Conservation (phyloP, 345 rosid genomes). For the Schrenkiella parvula region DNA sequence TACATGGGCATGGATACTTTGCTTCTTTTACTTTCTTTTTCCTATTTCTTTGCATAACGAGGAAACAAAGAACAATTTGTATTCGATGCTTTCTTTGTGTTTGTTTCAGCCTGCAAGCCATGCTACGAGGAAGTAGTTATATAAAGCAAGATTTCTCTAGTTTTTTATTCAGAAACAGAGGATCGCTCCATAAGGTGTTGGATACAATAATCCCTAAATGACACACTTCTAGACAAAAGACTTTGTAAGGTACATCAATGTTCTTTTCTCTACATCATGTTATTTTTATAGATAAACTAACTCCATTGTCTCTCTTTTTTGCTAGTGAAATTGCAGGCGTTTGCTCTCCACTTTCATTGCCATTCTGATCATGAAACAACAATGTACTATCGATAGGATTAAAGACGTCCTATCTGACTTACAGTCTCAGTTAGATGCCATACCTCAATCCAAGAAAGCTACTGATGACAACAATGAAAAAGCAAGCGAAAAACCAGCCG, state of each 20-base stretch:
- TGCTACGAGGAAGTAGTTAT: background rate
- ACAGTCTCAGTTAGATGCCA: background rate
- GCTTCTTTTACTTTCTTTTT: background rate
- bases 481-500: background rate
- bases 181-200: slow-evolving; percentile 3
- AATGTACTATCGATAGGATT: background rate
- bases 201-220: background rate
- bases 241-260: slow-evolving; percentile 11
- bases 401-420: background rate
- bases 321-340: background rate
- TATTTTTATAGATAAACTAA: background rate
- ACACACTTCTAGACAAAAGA: background rate
- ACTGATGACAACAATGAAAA: background rate
- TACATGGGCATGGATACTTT: slow-evolving; percentile 24
- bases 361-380: slow-evolving; percentile 2
- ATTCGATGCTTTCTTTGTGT: background rate
- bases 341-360: background rate
- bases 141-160: background rate
- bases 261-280: no score
- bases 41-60: background rate
- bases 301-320: background rate
- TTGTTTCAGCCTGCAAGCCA: slow-evolving; percentile 1
- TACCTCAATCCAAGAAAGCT: background rate
- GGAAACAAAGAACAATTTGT: slow-evolving; percentile 13
- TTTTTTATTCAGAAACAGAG: slow-evolving; percentile 11